phyloP scores from a whole-genome alignment of 23 red algal species.

The Gracilariopsis chorda region DNA sequence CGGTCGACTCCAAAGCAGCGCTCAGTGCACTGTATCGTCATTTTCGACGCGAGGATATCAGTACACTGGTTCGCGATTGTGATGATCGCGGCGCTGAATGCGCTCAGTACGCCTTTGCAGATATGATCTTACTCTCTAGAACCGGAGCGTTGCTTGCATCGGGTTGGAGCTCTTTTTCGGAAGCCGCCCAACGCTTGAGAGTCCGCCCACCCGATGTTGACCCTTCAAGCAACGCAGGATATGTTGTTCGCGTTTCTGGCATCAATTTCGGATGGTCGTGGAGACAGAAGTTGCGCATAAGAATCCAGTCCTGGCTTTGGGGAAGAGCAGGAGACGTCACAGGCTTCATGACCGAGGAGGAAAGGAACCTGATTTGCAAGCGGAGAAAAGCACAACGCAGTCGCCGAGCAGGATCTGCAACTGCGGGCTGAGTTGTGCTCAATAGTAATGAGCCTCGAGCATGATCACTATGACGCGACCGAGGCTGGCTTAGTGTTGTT shows the following conservation, averaged over 20 bases:
- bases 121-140: constrained; percentile 48
- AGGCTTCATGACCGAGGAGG: background rate
- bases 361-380: background rate
- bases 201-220: constrained; percentile 15
- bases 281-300: background rate
- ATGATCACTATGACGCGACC: too few relatives aligned
- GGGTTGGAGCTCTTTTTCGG: constrained; percentile 63
- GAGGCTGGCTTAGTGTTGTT: too few relatives aligned
- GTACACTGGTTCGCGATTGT: constrained; percentile 29
- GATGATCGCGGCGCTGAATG: constrained; percentile 51
- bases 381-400: background rate
- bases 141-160: constrained; percentile 57
- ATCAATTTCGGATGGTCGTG: constrained; percentile 44
- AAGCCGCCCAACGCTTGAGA: constrained; percentile 44
- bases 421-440: too few relatives aligned
- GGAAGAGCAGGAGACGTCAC: background rate
- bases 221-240: constrained; percentile 13
- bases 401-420: background rate
- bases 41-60: constrained; percentile 15
- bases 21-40: background rate
- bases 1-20: constrained; percentile 25
- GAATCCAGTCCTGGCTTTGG: background rate
- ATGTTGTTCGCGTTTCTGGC: constrained; percentile 19
- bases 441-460: too few relatives aligned
- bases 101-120: constrained; percentile 36